Conservation (phyloP, 2,329 filamentous ascomycete species). For the Colletotrichum abscissum region DNA sequence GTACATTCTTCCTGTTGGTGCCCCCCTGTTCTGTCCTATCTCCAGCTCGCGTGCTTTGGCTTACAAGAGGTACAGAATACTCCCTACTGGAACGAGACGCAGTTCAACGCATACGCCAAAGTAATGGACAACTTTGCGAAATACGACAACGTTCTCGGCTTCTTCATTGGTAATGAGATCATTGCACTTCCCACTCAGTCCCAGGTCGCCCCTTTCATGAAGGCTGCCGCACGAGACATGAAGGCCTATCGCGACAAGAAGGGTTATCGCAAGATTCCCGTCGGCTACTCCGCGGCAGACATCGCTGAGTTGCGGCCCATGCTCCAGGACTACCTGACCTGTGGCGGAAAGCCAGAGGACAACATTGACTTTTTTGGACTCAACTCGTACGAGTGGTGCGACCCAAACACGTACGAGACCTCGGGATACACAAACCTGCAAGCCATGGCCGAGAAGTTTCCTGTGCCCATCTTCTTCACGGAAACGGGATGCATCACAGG, state of each 20-base stretch:
- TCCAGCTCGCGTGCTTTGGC: not conserved
- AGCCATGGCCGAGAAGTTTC: constrained; percentile 74
- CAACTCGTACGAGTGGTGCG: constrained; percentile 89
- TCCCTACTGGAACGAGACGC: constrained; percentile 78
- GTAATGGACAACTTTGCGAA: constrained; percentile 82
- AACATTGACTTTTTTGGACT: constrained; percentile 86
- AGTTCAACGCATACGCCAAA: constrained; percentile 74
- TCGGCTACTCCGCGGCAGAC: constrained; percentile 90
- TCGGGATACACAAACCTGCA: constrained; percentile 80
- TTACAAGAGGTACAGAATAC: constrained; percentile 53
- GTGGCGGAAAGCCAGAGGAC: constrained; percentile 75
- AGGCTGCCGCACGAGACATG: constrained; percentile 83
- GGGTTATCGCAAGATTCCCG: constrained; percentile 82
- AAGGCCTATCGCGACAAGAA: constrained; percentile 83
- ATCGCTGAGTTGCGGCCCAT: constrained; percentile 75
- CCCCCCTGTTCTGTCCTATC: not conserved
- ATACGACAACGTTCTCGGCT: constrained; percentile 84
- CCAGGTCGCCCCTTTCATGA: constrained; percentile 81
- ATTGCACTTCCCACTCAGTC: constrained; percentile 72
- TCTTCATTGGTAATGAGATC: constrained; percentile 92
- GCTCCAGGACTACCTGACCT: constrained; percentile 80
- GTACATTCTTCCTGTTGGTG: constrained; percentile 71
- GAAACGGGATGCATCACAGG: constrained; percentile 84
- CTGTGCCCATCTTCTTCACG: constrained; percentile 89
- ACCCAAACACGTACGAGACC: constrained; percentile 64